Evolutionary conservation across 352 stramenopile genomes (phyloP).

Genomic region (Phytopythium delawarense): DNA sequence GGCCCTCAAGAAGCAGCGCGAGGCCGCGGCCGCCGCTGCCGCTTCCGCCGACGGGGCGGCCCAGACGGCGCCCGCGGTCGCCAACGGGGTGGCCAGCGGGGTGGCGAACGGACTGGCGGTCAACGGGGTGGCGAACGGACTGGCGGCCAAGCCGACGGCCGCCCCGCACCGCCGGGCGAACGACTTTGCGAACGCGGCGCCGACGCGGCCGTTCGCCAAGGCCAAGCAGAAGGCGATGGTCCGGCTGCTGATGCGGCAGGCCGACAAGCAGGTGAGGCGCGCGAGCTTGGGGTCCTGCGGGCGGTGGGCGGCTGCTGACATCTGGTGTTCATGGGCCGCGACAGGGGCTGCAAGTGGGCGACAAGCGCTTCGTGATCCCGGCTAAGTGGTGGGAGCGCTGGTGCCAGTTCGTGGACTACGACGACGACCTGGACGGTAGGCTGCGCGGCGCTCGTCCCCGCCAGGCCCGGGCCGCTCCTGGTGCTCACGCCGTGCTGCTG

Average conservation of each 20-base stretch:
- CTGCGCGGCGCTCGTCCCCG: not conserved
- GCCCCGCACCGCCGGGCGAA: slow-evolving; percentile 1
- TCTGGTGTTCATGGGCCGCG: not conserved
- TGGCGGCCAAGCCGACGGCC: not conserved
- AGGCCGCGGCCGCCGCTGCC: slow-evolving; percentile 6
- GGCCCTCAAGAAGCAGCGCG: slow-evolving; percentile 52
- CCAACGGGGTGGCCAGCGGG: slow-evolving; percentile 8
- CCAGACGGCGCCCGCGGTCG: not conserved
- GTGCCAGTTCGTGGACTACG: slow-evolving; percentile 62
- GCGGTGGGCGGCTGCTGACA: not conserved
- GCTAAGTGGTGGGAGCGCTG: slow-evolving; percentile 85
- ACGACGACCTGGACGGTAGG: slow-evolving; percentile 22
- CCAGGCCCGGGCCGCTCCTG: not conserved
- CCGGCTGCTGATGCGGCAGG: slow-evolving; percentile 52
- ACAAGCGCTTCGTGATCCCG: slow-evolving; percentile 74
- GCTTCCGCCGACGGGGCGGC: slow-evolving; percentile 2
- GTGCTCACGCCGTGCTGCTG: not conserved
- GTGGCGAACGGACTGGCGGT: slow-evolving; percentile 3
- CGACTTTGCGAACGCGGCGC: slow-evolving; percentile 7
- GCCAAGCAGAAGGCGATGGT: slow-evolving; percentile 53
- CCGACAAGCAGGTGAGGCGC: slow-evolving; percentile 38
- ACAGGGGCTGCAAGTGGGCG: slow-evolving; percentile 62
- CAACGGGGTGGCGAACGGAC: not conserved
- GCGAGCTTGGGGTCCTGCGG: not conserved
- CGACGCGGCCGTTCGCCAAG: slow-evolving; percentile 23